phyloP scores from a whole-genome alignment of 441 rosid species.

The Isatis lusitanica region DNA sequence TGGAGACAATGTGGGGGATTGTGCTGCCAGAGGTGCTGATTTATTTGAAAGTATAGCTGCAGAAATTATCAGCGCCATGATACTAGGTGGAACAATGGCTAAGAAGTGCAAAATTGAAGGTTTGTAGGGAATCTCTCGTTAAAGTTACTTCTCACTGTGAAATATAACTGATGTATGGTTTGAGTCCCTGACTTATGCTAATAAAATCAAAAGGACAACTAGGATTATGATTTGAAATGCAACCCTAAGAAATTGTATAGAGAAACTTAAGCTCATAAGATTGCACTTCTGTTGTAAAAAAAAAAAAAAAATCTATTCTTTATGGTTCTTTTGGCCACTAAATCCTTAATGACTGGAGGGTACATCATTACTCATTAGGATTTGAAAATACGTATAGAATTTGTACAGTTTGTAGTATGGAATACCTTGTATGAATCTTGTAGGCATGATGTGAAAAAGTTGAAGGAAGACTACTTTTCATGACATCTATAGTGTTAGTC shows the following conservation, averaged over 20 bases:
- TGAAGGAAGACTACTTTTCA: conserved; percentile 12
- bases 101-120: conserved; percentile 92
- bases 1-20: conserved; percentile 98
- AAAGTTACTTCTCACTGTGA: conserved; percentile 9
- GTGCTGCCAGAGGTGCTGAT: conserved; percentile 99
- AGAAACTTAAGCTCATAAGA: background rate
- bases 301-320: background rate
- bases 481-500: background rate
- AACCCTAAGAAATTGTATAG: conserved; percentile 2
- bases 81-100: conserved; percentile 98
- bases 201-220: background rate
- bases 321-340: conserved; percentile 13
- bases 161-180: conserved; percentile 13
- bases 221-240: conserved; percentile 1
- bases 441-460: background rate
- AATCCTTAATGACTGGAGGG: background rate
- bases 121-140: conserved; percentile 35
- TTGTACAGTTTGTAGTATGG: background rate
- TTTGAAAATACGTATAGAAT: background rate
- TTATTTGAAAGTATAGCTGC: conserved; percentile 99
- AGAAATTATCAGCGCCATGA: conserved; percentile 99
- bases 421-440: background rate
- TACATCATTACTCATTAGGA: conserved; percentile 4
- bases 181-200: conserved; percentile 14
- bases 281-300: background rate